Evolutionary conservation across 2,329 filamentous ascomycete genomes (phyloP).

Genomic region (Ophioceras dolichostomum): DNA sequence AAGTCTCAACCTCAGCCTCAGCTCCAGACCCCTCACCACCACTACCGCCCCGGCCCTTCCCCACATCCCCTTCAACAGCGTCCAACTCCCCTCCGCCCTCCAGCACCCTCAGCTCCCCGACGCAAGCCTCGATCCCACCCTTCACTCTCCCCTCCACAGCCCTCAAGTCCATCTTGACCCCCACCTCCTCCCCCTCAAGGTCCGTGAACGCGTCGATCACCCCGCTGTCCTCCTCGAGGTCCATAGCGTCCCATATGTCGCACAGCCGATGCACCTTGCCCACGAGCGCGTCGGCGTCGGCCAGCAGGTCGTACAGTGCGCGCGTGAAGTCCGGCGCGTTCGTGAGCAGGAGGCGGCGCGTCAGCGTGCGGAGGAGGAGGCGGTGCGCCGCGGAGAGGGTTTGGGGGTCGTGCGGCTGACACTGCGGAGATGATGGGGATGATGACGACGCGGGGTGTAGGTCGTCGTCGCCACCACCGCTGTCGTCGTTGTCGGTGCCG

Average conservation of each 20-base stretch:
- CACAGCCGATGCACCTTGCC: conserved; percentile 67
- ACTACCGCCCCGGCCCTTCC: conserved; percentile 9
- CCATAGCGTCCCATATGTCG: conserved; percentile 62
- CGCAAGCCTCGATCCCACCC: conserved; percentile 52
- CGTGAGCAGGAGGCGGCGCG: conserved; percentile 54
- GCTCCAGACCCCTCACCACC: conserved; percentile 13
- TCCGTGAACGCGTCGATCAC: conserved; percentile 66
- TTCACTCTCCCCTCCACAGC: conserved; percentile 54
- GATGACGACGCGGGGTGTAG: no score
- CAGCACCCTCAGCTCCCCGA: conserved; percentile 36
- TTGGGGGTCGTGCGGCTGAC: conserved; percentile 62
- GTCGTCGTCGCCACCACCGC: conserved; percentile 7
- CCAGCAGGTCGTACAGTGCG: conserved; percentile 52
- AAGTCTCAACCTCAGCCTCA: conserved; percentile 12
- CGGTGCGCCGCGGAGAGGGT: conserved; percentile 70
- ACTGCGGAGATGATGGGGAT: no score
- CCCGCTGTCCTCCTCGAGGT: conserved; percentile 72
- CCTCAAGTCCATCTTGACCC: conserved; percentile 52
- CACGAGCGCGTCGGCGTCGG: conserved; percentile 70
- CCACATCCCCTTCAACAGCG: conserved; percentile 20
- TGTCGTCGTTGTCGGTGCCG: not conserved
- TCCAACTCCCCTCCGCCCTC: conserved; percentile 20
- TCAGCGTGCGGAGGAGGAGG: conserved; percentile 58
- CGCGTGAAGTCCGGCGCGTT: conserved; percentile 51
- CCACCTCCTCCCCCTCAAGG: conserved; percentile 58